Evolutionary conservation across 441 rosid genomes (phyloP).

Genomic region (Erysimum cheiri): DNA sequence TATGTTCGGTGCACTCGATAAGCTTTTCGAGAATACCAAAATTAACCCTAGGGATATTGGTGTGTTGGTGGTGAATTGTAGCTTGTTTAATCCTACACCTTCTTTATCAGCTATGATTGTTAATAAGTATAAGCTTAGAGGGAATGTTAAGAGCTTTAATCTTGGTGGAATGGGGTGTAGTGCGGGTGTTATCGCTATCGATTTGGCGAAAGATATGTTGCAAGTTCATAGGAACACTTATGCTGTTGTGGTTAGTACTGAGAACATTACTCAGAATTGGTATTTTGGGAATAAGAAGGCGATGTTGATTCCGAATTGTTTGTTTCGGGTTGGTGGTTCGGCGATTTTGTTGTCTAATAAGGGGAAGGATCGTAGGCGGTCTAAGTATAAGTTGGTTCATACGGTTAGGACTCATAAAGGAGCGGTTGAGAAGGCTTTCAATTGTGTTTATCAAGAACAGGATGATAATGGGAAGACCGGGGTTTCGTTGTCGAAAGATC

Average conservation of each 20-base stretch:
- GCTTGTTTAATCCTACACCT: conserved; percentile 92
- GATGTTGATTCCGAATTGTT: conserved; percentile 84
- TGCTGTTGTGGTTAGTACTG: conserved; percentile 88
- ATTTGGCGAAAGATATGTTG: conserved; percentile 80
- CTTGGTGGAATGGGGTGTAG: conserved; percentile 97
- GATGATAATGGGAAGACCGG: conserved; percentile 80
- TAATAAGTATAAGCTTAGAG: conserved; percentile 81
- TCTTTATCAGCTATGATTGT: conserved; percentile 81
- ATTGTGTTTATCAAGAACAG: conserved; percentile 88
- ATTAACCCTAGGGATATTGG: conserved; percentile 81
- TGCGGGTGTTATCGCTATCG: conserved; percentile 87
- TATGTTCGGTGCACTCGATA: conserved; percentile 81
- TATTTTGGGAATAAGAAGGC: conserved; percentile 89
- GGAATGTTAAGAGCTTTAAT: conserved; percentile 72
- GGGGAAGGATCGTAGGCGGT: conserved; percentile 53
- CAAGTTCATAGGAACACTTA: conserved; percentile 81
- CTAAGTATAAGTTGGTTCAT: conserved; percentile 84
- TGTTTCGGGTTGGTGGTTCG: conserved; percentile 78
- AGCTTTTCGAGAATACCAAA: conserved; percentile 63
- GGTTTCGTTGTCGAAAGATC: conserved; percentile 81
- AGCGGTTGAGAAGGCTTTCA: conserved; percentile 82
- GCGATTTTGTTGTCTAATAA: conserved; percentile 73
- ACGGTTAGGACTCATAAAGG: conserved; percentile 86
- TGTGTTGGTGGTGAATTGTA: conserved; percentile 78
- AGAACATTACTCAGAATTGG: conserved; percentile 91